phyloP scores from a whole-genome alignment of 768 basidiomycete species.

The Lactarius psammicola region DNA sequence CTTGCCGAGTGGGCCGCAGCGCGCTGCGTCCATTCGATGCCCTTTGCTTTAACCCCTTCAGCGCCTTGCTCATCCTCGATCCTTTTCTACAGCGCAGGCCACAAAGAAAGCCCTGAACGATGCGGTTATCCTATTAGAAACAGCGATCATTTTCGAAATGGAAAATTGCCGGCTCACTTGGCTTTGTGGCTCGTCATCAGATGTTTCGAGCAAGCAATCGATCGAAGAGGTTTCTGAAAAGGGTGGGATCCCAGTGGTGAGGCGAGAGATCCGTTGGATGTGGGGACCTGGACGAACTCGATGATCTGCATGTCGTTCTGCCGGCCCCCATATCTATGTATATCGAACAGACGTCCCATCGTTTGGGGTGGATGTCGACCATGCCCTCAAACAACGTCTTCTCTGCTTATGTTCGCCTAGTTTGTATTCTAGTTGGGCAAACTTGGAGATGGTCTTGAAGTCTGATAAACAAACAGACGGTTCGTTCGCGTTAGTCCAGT shows the following conservation, averaged over 20 bases:
- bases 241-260: too few relatives aligned
- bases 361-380: constrained; percentile 92
- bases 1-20: constrained; percentile 39
- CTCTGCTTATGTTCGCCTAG: constrained; percentile 88
- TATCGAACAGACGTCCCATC: constrained; percentile 92
- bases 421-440: too few relatives aligned
- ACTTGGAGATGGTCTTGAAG: constrained; percentile 89
- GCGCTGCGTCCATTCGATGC: constrained; percentile 85
- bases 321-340: constrained; percentile 95
- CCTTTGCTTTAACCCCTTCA: constrained; percentile 78
- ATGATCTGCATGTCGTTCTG: constrained; percentile 76
- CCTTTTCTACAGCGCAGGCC: too few relatives aligned
- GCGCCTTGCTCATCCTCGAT: constrained; percentile 87
- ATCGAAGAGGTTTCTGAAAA: too few relatives aligned
- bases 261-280: constrained; percentile 32
- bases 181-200: too few relatives aligned
- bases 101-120: too few relatives aligned
- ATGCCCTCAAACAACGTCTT: constrained; percentile 97
- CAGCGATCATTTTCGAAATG: too few relatives aligned
- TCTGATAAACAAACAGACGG: constrained; percentile 50
- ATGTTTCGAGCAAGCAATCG: too few relatives aligned
- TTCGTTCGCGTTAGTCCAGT: constrained; percentile 2
- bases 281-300: constrained; percentile 46
- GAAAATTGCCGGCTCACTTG: too few relatives aligned
- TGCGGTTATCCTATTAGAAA: too few relatives aligned